Base-by-base conservation (phyloP, 257 asterid species). In the Lycium ferocissimum region DNA sequence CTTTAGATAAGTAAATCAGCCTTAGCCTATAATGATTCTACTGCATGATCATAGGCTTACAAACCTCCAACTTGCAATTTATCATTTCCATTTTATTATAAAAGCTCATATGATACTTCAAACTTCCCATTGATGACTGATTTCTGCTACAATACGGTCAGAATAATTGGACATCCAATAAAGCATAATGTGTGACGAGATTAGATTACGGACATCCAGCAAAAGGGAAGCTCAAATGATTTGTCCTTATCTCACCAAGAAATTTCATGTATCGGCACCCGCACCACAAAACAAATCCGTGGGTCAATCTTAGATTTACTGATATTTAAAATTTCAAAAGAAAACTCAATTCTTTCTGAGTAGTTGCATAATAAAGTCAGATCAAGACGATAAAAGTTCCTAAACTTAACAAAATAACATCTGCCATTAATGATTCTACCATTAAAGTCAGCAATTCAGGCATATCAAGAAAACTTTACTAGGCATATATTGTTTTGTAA, bases 331-430 rank as follows among this genome's bases (percentile, higher is more conserved):
- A 9, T 49, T 26, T 49, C 22, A 22, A 75, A 53, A 22, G 62
- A 75, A 75, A 49, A 49, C 61, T 13, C 62, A 49, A 47, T 20
- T n/a, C 6, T n/a, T 0, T 75, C 3, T 12, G 45, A 49, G 81
- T 13, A 53, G 47, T 75, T 3, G 81, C 59, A 49, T 75, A 49
- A 75, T 43, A 75, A 54, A 75, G 45, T 22, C 62, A 3, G 62
- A 75, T 53, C 45, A 53, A 75, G 59, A 75, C 22, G 49, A 33
- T 75, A 51, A 22, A 45, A 75, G 7, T 49, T 26, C 22, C 81
- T 73, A 73, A 33, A 67, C 76, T 70, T 8, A 38, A 49, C 59
- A 75, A 49, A 75, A 49, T 75, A 75, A 75, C 45, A 75, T 49
- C 20, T 26, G 13, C n/a, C 7, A 66, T 53, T 35, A 33, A 53